phyloP scores from a whole-genome alignment of 495 filamentous ascomycete species.

The Chlorociboria aeruginascens region DNA sequence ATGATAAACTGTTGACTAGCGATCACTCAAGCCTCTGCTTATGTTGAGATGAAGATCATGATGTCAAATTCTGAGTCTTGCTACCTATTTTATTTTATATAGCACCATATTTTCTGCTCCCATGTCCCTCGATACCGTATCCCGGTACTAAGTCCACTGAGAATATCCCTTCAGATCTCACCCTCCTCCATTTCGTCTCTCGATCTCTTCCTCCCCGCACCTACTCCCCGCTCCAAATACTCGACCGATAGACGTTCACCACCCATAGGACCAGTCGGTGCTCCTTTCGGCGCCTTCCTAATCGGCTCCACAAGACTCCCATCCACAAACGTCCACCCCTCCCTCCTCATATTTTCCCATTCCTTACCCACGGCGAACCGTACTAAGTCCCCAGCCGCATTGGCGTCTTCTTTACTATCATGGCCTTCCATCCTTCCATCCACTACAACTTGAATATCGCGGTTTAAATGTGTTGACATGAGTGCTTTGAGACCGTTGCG shows the following conservation, averaged over 20 bases:
- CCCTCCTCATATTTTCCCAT: slow-evolving; percentile 48
- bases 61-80: too few species aligned
- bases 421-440: slow-evolving; percentile 47
- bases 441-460: slow-evolving; percentile 67
- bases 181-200: slow-evolving; percentile 4
- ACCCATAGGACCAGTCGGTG: not conserved
- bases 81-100: too few species aligned
- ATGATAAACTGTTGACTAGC: too few species aligned
- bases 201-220: slow-evolving; percentile 1
- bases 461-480: slow-evolving; percentile 48
- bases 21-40: too few species aligned
- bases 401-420: slow-evolving; percentile 80
- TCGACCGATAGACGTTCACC: not conserved
- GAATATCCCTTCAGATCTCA: not conserved
- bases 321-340: slow-evolving; percentile 52
- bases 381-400: slow-evolving; percentile 78
- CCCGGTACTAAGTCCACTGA: too few species aligned
- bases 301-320: slow-evolving; percentile 16
- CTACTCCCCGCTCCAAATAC: not conserved
- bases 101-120: too few species aligned
- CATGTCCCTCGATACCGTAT: too few species aligned
- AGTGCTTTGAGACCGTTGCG: slow-evolving; percentile 65
- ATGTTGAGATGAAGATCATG: too few species aligned
- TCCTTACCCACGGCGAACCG: slow-evolving; percentile 48
- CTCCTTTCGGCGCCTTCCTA: not conserved